A percentile compares a stretch with the other conserved stretches of the same genome.
Evolutionary conservation across 1,139 yeast species (phyloP).

Genomic region (Protomyces gravidus): DNA sequence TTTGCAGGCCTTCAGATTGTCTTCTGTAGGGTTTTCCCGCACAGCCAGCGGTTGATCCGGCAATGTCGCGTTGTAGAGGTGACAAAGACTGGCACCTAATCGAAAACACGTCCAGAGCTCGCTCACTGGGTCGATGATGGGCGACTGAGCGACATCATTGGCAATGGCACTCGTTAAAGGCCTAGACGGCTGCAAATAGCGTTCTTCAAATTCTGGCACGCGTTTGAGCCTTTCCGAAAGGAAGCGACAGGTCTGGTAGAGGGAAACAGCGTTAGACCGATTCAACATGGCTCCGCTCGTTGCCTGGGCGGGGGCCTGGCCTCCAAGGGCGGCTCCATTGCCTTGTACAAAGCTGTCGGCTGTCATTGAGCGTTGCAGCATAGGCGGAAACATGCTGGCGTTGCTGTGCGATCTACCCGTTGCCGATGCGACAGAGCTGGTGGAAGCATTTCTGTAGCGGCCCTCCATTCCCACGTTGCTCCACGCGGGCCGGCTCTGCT

Average conservation of each 20-base stretch:
- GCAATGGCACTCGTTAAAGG: background rate
- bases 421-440: background rate
- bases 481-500: no score
- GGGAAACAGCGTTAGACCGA: constrained; percentile 9
- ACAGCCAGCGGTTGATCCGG: constrained; percentile 41
- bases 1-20: constrained; percentile 69
- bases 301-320: constrained; percentile 13
- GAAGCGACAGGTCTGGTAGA: constrained; percentile 15
- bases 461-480: constrained; percentile 5
- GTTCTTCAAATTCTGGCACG: constrained; percentile 17
- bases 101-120: constrained; percentile 84
- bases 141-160: constrained; percentile 23
- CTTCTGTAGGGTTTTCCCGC: constrained; percentile 38
- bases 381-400: constrained; percentile 2
- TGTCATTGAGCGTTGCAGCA: constrained; percentile 25
- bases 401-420: background rate
- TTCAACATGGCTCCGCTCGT: constrained; percentile 10
- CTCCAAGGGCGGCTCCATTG: background rate
- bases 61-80: constrained; percentile 62
- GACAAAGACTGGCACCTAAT: constrained; percentile 88
- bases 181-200: constrained; percentile 2
- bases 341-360: constrained; percentile 1
- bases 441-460: constrained; percentile 1
- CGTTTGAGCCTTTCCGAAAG: constrained; percentile 15
- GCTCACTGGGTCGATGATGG: constrained; percentile 74